Evolutionary conservation across 495 filamentous ascomycete genomes (phyloP).

Genomic region (Annulohypoxylon bovei): DNA sequence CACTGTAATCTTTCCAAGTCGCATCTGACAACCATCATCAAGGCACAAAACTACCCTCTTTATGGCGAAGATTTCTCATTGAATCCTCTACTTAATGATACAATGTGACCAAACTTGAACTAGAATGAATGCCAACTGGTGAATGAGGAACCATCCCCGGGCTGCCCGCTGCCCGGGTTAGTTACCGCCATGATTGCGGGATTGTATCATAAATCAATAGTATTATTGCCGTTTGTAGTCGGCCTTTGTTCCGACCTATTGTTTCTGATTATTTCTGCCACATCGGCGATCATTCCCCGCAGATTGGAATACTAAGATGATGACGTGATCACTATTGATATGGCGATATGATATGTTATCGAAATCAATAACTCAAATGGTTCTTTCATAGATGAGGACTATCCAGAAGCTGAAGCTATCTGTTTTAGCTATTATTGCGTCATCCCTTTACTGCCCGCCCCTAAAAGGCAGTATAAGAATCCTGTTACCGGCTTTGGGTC

Average conservation of each 20-base stretch:
- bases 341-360: slow-evolving; percentile 23
- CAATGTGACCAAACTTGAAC: no score
- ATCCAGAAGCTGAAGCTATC: neutral
- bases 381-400: neutral
- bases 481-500: neutral
- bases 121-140: no score
- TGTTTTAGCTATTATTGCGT: slow-evolving; percentile 15
- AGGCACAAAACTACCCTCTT: no score
- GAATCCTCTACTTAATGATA: no score
- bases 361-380: slow-evolving; percentile 3
- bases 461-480: slow-evolving; percentile 13
- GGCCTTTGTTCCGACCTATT: slow-evolving; percentile 31
- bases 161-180: no score
- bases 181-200: neutral
- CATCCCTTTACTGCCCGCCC: slow-evolving; percentile 5
- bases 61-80: no score
- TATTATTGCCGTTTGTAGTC: slow-evolving; percentile 14
- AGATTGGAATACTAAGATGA: slow-evolving; percentile 8
- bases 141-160: no score
- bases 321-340: slow-evolving; percentile 37
- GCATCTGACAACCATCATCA: no score
- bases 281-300: slow-evolving; percentile 38
- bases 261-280: slow-evolving; percentile 17
- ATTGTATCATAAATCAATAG: no score
- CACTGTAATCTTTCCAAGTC: no score